These are phyloP conservation scores for Clarireedia paspali DNA, from an alignment of 2,329 filamentous ascomycete genomes.

Conservation along the genomic window DNA sequence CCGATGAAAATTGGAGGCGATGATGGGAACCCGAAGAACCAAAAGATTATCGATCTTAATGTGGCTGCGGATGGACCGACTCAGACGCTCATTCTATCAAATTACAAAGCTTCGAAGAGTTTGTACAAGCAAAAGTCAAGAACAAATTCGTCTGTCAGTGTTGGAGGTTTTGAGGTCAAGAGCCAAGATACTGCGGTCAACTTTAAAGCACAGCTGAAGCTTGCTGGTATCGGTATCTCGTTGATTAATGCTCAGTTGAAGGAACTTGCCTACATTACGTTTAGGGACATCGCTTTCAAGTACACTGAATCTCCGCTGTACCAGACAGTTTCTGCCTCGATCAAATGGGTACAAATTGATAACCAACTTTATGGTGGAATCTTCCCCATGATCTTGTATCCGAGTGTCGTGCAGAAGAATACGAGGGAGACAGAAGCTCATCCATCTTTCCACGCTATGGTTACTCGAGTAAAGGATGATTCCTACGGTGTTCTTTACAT, in stretches of 20 bases:
- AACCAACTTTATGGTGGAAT: constrained; percentile 98
- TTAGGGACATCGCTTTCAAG: constrained; percentile 82
- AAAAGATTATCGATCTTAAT: constrained; percentile 93
- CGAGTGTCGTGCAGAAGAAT: constrained; percentile 94
- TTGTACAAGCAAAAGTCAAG: constrained; percentile 64
- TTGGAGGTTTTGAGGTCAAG: constrained; percentile 84
- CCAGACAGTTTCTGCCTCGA: constrained; percentile 80
- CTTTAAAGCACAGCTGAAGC: constrained; percentile 79
- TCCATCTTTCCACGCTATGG: constrained; percentile 84
- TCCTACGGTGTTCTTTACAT: constrained; percentile 97
- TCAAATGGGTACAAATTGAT: constrained; percentile 99
- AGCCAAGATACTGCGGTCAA: constrained; percentile 80
- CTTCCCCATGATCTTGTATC: constrained; percentile 95
- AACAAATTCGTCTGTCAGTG: constrained; percentile 43
- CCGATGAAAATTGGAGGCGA: constrained; percentile 73
- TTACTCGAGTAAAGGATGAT: constrained; percentile 94
- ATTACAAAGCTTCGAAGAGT: constrained; percentile 88
- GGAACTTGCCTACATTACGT: constrained; percentile 88
- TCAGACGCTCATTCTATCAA: constrained; percentile 87
- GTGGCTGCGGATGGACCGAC: constrained; percentile 93
- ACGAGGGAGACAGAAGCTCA: constrained; percentile 90
- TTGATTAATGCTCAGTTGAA: constrained; percentile 87
- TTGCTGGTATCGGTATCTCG: constrained; percentile 88
- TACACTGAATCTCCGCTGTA: constrained; percentile 91
- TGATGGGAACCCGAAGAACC: constrained; percentile 44